These are phyloP conservation scores for Skeletonema potamos DNA, from an alignment of 108 stramenopile species.

Conservation along the genomic window DNA sequence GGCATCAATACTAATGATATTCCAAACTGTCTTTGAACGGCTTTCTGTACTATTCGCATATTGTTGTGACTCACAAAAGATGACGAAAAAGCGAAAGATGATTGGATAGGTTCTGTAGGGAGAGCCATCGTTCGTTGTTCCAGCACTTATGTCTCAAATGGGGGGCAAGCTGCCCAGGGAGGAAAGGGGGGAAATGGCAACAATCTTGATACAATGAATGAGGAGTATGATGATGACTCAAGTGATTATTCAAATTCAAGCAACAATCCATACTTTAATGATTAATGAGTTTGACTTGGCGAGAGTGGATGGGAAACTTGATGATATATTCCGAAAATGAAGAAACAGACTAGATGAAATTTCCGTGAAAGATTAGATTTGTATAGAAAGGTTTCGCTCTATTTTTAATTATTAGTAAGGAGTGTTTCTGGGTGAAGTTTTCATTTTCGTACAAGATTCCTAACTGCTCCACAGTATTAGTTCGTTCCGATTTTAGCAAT, in stretches of 20 bases:
- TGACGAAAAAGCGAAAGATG: slow-evolving; percentile 99
- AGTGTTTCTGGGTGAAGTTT: too few species aligned
- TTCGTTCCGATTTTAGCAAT: too few species aligned
- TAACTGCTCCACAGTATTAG: too few species aligned
- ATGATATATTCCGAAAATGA: background rate
- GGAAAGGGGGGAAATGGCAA: slow-evolving; percentile 16
- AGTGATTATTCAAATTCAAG: slow-evolving; percentile 77
- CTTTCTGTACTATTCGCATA: background rate
- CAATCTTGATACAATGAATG: slow-evolving; percentile 26
- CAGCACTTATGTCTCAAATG: slow-evolving; percentile 59
- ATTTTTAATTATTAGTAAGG: too few species aligned
- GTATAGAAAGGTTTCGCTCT: background rate
- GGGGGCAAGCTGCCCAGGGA: slow-evolving; percentile 16
- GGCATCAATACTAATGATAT: background rate
- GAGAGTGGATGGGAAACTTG: background rate
- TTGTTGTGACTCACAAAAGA: slow-evolving; percentile 42
- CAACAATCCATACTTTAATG: slow-evolving; percentile 86
- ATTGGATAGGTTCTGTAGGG: slow-evolving; percentile 99
- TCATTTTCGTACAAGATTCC: too few species aligned
- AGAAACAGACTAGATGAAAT: background rate
- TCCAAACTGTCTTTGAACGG: background rate
- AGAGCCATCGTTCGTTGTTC: slow-evolving; percentile 97
- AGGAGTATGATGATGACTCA: slow-evolving; percentile 66
- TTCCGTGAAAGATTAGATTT: background rate
- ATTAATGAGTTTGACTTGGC: slow-evolving; percentile 35